A percentile compares a stretch with the other conserved stretches of the same genome.
These are phyloP conservation scores for Paspalum notatum DNA, from an alignment of 176 grass and related monocot species.

Conservation along the genomic window DNA sequence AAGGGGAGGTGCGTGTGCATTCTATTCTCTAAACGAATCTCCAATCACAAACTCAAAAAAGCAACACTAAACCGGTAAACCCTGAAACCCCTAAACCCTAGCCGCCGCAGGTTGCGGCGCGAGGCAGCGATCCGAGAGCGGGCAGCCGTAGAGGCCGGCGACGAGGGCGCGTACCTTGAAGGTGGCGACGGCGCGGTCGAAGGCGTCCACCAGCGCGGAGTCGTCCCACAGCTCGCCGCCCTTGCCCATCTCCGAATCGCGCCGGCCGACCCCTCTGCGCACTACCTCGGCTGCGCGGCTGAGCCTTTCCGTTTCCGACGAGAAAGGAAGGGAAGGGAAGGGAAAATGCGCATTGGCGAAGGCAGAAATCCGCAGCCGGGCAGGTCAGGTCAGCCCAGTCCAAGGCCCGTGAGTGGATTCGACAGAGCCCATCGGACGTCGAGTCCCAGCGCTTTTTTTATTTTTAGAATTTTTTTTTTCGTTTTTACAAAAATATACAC, in stretches of 20 bases:
- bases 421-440: neutral
- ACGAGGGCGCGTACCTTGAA: slow-evolving; percentile 53
- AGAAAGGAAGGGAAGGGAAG: slow-evolving; percentile 6
- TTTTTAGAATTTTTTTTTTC: no score
- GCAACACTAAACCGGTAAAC: neutral
- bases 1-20: neutral
- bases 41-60: neutral
- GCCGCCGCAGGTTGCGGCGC: neutral
- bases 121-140: neutral
- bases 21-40: no score
- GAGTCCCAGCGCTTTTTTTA: no score
- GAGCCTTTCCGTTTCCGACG: neutral
- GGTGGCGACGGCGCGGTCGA: slow-evolving; percentile 66
- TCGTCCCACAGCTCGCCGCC: slow-evolving; percentile 80
- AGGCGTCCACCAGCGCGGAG: slow-evolving; percentile 76
- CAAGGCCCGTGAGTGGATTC: no score
- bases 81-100: slow-evolving; percentile 42
- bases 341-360: neutral
- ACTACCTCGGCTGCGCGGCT: no score
- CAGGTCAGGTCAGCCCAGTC: neutral
- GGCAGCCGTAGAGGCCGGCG: neutral
- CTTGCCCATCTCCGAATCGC: slow-evolving; percentile 60
- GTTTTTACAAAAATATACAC: no score
- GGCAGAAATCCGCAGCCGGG: neutral
- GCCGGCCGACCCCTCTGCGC: neutral